Evolutionary conservation across 2,329 filamentous ascomycete species (phyloP).

Genomic region (Talaromyces rugulosus): DNA sequence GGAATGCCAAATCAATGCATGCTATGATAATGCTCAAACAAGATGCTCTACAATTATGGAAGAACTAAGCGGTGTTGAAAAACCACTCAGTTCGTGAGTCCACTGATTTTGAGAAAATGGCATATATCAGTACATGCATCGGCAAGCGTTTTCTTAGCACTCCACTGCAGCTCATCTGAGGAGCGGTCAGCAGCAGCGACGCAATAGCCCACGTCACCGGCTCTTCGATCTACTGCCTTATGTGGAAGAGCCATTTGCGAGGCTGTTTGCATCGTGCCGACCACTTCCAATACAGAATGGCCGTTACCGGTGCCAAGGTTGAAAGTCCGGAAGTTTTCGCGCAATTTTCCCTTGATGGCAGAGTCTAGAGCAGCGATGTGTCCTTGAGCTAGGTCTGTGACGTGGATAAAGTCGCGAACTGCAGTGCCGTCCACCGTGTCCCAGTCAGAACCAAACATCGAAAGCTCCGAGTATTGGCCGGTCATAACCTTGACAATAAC

Average conservation of each 20-base stretch:
- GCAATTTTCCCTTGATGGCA: slow-evolving; percentile 28
- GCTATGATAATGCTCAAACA: background rate
- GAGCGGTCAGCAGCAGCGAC: slow-evolving; percentile 34
- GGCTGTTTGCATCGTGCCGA: slow-evolving; percentile 35
- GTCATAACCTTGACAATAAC: slow-evolving; percentile 60
- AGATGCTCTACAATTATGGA: background rate
- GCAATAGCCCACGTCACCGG: slow-evolving; percentile 37
- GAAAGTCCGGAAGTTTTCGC: slow-evolving; percentile 40
- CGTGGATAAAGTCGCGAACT: slow-evolving; percentile 65
- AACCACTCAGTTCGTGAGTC: slow-evolving; percentile 17
- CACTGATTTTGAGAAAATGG: slow-evolving; percentile 32
- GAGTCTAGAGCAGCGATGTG: slow-evolving; percentile 57
- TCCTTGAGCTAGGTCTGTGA: slow-evolving; percentile 59
- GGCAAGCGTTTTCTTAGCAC: slow-evolving; percentile 33
- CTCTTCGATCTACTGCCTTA: slow-evolving; percentile 28
- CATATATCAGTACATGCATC: slow-evolving; percentile 37
- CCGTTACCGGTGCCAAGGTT: slow-evolving; percentile 37
- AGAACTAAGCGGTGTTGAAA: background rate
- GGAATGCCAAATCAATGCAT: background rate
- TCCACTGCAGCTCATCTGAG: slow-evolving; percentile 52
- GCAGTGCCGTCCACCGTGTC: slow-evolving; percentile 62
- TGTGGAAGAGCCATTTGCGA: slow-evolving; percentile 30
- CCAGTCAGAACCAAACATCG: slow-evolving; percentile 63
- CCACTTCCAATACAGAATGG: slow-evolving; percentile 35
- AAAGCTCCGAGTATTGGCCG: slow-evolving; percentile 50